Evolutionary conservation across 2,329 filamentous ascomycete species (phyloP).

Genomic region (Aspergillaceae sp.): DNA sequence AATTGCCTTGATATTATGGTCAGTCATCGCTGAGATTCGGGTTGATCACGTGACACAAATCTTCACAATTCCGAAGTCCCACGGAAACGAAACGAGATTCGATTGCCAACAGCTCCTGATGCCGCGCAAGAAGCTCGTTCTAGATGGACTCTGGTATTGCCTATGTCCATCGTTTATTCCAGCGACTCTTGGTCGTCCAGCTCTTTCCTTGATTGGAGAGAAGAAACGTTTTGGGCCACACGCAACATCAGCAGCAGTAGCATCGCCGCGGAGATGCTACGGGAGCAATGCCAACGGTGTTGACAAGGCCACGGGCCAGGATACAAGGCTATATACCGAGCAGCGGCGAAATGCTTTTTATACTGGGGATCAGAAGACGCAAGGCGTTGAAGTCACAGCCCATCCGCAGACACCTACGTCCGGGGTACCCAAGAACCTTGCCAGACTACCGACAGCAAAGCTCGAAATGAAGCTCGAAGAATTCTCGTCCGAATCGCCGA

Average conservation of each 20-base stretch:
- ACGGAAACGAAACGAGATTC: not conserved
- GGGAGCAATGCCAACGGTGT: no score
- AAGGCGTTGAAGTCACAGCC: no score
- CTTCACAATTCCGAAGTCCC: not conserved
- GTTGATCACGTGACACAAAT: not conserved
- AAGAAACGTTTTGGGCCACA: constrained; percentile 11
- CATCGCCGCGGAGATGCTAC: not conserved
- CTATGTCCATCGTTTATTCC: constrained; percentile 30
- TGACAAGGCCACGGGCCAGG: not conserved
- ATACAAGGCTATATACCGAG: not conserved
- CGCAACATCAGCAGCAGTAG: constrained; percentile 4
- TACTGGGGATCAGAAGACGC: no score
- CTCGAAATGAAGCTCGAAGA: constrained; percentile 25
- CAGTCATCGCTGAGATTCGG: no score
- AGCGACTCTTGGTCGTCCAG: constrained; percentile 10
- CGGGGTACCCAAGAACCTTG: constrained; percentile 13
- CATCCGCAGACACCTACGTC: not conserved
- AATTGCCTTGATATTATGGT: not conserved
- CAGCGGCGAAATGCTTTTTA: not conserved
- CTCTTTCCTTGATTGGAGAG: constrained; percentile 4
- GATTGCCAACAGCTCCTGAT: constrained; percentile 18
- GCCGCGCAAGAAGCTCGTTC: constrained; percentile 22
- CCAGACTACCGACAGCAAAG: constrained; percentile 8
- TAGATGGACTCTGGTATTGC: constrained; percentile 35
- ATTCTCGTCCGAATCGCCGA: constrained; percentile 15